Evolutionary conservation across 2,329 filamentous ascomycete species (phyloP), one percentile per base, ranked within the genome.

Genomic region (Cladosporium sp.): DNA sequence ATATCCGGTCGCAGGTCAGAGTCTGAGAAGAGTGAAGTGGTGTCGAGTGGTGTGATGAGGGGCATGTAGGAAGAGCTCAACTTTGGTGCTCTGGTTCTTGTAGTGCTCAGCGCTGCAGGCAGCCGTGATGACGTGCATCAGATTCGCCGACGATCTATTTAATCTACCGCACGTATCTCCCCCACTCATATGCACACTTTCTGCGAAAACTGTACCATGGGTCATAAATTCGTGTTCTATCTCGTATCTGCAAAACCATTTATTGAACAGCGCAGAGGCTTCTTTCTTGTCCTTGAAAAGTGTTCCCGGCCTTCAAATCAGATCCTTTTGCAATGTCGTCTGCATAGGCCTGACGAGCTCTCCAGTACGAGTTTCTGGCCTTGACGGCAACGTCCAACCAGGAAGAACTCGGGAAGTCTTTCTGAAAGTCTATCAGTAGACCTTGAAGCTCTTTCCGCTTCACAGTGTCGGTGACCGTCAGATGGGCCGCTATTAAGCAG

Each of bases 101-200:
- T 55, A 55, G 52, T 31, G 31, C 5, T 31, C 52, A 55, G 52
- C 52, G 18, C 52, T 55, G 28, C 44, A 61, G 58, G 58, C 58
- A 62, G 40, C 57, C 11, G 14, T 21, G 14, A 62, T 62, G 59
- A 62, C 59, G 59, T n/a, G 46, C 59, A 21, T 33, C 58, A 28
- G 46, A 62, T 62, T 62, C 29, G 59, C 59, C 59, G 59, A 62
- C 59, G 46, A 62, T 62, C 56, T 46, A 46, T 26, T 26, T 26
- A 31, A 59, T 59, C 56, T 35, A 26, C 3, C 21, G 6, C 21
- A 46, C n/a, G 23, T 26, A 46, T 23, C 35, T 18, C 35, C 6
- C 35, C 10, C 6, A 46, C n/a, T 46, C 40, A n/a, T 46, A 46
- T 21, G 40, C 40, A 46, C 40, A 46, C 18, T 46, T 46, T 10